Conservation (phyloP, 768 basidiomycete species). For the Tubosaeta sp. region DNA sequence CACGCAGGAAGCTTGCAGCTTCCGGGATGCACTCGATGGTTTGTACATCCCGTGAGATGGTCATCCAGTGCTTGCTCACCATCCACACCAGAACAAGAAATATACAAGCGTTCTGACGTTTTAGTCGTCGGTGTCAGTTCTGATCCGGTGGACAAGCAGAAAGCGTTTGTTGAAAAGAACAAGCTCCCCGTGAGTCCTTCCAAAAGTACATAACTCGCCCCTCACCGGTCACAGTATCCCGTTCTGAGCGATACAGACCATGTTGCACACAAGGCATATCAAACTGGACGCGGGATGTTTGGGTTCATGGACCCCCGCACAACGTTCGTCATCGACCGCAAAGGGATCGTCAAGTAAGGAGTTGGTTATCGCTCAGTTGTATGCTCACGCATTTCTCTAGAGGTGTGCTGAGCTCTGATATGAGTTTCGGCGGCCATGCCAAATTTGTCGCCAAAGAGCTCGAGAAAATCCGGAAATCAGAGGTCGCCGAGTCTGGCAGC, state of each 20-base stretch:
- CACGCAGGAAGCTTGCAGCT: slow-evolving; percentile 77
- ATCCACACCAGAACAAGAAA: slow-evolving; percentile 48
- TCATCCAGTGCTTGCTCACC: neutral
- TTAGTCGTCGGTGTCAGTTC: slow-evolving; percentile 71
- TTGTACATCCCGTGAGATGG: slow-evolving; percentile 16
- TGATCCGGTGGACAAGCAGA: slow-evolving; percentile 70
- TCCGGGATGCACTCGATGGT: slow-evolving; percentile 76
- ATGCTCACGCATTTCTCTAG: slow-evolving; percentile 29
- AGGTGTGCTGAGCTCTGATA: slow-evolving; percentile 53
- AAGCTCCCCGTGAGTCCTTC: slow-evolving; percentile 51
- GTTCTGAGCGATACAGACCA: slow-evolving; percentile 70
- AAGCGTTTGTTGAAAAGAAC: slow-evolving; percentile 67
- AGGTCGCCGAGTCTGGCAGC: neutral
- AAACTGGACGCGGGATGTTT: slow-evolving; percentile 61
- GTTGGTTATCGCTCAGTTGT: neutral
- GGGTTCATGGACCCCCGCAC: slow-evolving; percentile 62
- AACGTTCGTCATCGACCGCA: slow-evolving; percentile 72
- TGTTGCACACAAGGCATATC: slow-evolving; percentile 58
- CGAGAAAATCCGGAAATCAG: slow-evolving; percentile 37
- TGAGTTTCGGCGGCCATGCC: slow-evolving; percentile 62
- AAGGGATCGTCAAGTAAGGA: slow-evolving; percentile 61
- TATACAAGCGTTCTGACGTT: slow-evolving; percentile 60
- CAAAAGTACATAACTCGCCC: no score
- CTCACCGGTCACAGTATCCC: slow-evolving; percentile 51
- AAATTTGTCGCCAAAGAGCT: slow-evolving; percentile 72